Conservation (phyloP, 83 land plant species). For the Larix sibirica region DNA sequence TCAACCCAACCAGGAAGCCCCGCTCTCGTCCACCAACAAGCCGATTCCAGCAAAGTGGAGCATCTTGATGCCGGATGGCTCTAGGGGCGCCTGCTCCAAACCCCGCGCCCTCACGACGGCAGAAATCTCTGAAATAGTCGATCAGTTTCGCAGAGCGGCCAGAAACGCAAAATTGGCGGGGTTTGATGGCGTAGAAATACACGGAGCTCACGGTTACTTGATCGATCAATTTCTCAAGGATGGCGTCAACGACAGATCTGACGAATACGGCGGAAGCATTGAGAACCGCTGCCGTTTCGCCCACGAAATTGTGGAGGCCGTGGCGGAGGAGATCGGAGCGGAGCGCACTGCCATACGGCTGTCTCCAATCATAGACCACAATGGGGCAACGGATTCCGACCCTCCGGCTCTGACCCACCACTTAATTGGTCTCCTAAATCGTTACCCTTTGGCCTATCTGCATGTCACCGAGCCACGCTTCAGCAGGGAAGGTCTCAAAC, state of each 20-base stretch:
- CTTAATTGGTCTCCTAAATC: constrained; percentile 49
- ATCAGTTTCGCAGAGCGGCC: constrained; percentile 60
- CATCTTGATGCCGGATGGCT: constrained; percentile 53
- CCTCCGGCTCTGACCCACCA: constrained; percentile 52
- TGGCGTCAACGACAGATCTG: constrained; percentile 67
- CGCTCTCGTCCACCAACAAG: constrained; percentile 69
- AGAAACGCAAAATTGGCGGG: constrained; percentile 71
- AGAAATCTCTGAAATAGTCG: constrained; percentile 52
- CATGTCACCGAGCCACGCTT: constrained; percentile 83
- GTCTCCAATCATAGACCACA: constrained; percentile 80
- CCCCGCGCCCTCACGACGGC: constrained; percentile 42
- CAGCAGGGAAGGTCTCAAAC: constrained; percentile 41
- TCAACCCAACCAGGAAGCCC: constrained; percentile 62
- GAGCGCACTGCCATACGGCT: constrained; percentile 52
- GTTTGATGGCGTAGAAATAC: constrained; percentile 77
- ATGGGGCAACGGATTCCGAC: constrained; percentile 66
- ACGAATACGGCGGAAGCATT: constrained; percentile 66
- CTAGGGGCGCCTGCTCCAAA: constrained; percentile 24
- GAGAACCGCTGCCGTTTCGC: constrained; percentile 60
- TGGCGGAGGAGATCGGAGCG: constrained; percentile 52
- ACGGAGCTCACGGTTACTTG: constrained; percentile 82
- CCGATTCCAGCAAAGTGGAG: constrained; percentile 55
- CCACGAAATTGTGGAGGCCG: constrained; percentile 41
- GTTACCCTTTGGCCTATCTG: constrained; percentile 53
- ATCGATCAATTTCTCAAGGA: constrained; percentile 82